phyloP scores from a whole-genome alignment of 805 yeast species.

The Candida dajiaensis region DNA sequence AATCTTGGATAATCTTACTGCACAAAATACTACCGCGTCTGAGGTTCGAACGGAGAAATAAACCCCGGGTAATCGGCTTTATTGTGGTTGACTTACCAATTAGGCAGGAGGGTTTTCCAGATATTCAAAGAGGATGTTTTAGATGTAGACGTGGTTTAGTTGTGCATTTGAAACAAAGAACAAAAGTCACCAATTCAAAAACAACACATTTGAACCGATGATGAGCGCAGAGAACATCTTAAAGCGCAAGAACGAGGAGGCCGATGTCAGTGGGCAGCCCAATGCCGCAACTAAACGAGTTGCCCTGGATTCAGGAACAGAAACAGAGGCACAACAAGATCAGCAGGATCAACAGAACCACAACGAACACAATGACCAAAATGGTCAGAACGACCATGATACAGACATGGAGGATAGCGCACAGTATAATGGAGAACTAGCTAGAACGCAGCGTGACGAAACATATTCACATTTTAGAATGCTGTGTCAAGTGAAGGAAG shows the following conservation, averaged over 20 bases:
- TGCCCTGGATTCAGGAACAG: conserved; percentile 52
- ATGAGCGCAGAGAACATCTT: conserved; percentile 14
- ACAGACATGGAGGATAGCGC: conserved; percentile 6
- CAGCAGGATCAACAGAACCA: conserved; percentile 27
- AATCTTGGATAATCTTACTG: too few species aligned
- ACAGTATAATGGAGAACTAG: neutral
- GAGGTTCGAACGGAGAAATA: too few species aligned
- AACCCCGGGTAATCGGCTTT: too few species aligned
- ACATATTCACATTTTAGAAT: conserved; percentile 64
- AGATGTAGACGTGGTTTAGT: too few species aligned
- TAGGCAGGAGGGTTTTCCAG: too few species aligned
- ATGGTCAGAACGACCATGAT: conserved; percentile 4
- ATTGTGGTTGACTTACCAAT: too few species aligned
- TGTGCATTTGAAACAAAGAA: too few species aligned
- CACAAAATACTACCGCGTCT: too few species aligned
- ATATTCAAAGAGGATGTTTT: too few species aligned
- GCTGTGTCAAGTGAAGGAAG: conserved; percentile 72
- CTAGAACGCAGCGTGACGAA: conserved; percentile 30
- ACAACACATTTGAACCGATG: neutral
- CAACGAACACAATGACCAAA: too few species aligned
- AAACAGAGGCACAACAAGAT: conserved; percentile 30
- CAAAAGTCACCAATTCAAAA: neutral
- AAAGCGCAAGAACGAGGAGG: conserved; percentile 68
- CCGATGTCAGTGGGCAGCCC: conserved; percentile 28
- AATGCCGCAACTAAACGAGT: conserved; percentile 58